Conservation (phyloP, 192 early-diverging fungal species). For the Backusella westeae region DNA sequence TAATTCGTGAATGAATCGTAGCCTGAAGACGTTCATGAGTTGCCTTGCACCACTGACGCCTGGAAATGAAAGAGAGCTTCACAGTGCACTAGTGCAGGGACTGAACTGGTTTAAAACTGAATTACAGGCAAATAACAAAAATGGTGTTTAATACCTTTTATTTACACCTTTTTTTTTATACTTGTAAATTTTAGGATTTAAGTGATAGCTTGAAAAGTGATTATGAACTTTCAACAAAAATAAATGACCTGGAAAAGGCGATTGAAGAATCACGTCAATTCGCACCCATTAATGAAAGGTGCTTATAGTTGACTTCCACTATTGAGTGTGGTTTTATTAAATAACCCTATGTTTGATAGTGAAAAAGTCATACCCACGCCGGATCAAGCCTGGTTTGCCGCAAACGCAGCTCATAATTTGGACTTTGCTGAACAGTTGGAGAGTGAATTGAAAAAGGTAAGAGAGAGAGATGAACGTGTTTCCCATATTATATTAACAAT, state of each 20-base stretch:
- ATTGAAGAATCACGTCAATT: not conserved
- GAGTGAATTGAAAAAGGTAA: not conserved
- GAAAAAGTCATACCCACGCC: not conserved
- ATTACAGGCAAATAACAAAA: not conserved
- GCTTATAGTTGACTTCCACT: not conserved
- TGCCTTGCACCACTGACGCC: not conserved
- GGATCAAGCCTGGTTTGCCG: not conserved
- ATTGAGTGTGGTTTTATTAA: no score
- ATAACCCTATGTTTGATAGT: not conserved
- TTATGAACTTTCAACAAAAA: not conserved
- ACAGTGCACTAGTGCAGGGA: not conserved
- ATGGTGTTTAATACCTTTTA: not conserved
- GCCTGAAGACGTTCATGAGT: not conserved
- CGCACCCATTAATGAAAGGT: not conserved
- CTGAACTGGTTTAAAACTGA: not conserved
- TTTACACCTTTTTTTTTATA: not conserved
- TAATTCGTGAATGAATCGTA: not conserved
- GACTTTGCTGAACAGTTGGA: not conserved
- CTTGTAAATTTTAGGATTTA: not conserved
- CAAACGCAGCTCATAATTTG: not conserved
- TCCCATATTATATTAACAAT: no score
- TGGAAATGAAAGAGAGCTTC: not conserved
- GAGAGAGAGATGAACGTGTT: not conserved
- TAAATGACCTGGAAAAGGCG: conserved; percentile 2
- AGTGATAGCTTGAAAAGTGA: not conserved